These are phyloP conservation scores for Penicillium steckii DNA, from an alignment of 495 filamentous ascomycete genomes.

Conservation along the genomic window DNA sequence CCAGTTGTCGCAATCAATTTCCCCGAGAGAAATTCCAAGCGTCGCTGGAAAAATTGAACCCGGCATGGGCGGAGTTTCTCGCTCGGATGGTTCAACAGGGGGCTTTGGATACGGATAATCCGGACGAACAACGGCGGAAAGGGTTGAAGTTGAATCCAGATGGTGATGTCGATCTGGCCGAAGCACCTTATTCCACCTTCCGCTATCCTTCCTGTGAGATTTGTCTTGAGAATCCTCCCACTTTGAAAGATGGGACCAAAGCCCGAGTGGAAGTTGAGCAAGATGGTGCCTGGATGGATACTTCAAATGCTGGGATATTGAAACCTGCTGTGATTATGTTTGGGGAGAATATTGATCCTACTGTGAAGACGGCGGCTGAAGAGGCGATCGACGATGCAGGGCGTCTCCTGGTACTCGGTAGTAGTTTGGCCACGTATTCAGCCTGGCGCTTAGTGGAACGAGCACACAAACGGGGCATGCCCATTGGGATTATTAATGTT, in stretches of 20 bases:
- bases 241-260: constrained; percentile 51
- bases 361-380: constrained; percentile 75
- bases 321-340: constrained; percentile 97
- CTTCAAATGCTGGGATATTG: constrained; percentile 73
- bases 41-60: constrained; percentile 76
- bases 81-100: constrained; percentile 66
- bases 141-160: constrained; percentile 88
- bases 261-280: constrained; percentile 66
- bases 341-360: constrained; percentile 73
- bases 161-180: constrained; percentile 90
- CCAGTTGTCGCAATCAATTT: constrained; percentile 68
- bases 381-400: constrained; percentile 72
- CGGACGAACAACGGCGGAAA: constrained; percentile 61
- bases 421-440: constrained; percentile 89
- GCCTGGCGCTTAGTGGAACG: constrained; percentile 87
- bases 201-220: constrained; percentile 86
- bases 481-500: constrained; percentile 80
- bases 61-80: constrained; percentile 79
- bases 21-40: constrained; percentile 71
- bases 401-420: constrained; percentile 77
- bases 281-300: constrained; percentile 75
- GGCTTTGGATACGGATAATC: constrained; percentile 75
- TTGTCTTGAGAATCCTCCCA: constrained; percentile 69
- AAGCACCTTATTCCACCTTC: constrained; percentile 84
- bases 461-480: constrained; percentile 78